A percentile compares a stretch with the other conserved stretches of the same genome.
Evolutionary conservation across 1,139 yeast genomes (phyloP).

Genomic region (Debaryomyces sp.): DNA sequence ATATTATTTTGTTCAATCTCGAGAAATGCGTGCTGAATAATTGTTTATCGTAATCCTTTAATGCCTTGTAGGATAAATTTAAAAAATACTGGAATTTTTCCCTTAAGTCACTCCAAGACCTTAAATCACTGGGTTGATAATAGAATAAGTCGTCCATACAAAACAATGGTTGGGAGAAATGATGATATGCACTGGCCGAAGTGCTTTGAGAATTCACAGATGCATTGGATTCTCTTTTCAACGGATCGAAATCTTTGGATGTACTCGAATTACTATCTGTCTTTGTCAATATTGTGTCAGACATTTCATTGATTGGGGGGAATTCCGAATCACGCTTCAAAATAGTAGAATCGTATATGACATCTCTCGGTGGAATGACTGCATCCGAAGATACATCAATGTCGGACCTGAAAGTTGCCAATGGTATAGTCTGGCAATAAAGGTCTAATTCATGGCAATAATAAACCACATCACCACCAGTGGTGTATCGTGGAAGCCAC

Average conservation of each 20-base stretch:
- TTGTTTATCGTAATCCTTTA: constrained; percentile 51
- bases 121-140: constrained; percentile 56
- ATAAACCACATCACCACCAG: constrained; percentile 57
- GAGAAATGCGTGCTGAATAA: constrained; percentile 56
- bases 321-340: constrained; percentile 10
- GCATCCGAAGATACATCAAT: constrained; percentile 24
- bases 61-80: constrained; percentile 49
- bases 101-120: constrained; percentile 58
- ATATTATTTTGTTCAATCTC: constrained; percentile 50
- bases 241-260: constrained; percentile 25
- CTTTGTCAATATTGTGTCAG: not conserved
- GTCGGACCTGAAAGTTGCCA: constrained; percentile 26
- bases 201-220: constrained; percentile 31
- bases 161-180: constrained; percentile 46
- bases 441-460: constrained; percentile 62
- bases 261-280: constrained; percentile 11
- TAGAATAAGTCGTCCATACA: constrained; percentile 52
- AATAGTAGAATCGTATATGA: constrained; percentile 27
- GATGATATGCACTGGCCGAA: constrained; percentile 38
- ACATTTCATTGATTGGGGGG: constrained; percentile 6
- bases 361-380: constrained; percentile 31
- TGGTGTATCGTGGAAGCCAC: constrained; percentile 61
- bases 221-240: constrained; percentile 44
- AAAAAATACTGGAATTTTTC: constrained; percentile 49
- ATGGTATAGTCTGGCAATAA: constrained; percentile 59